Evolutionary conservation across 352 stramenopile species (phyloP).

Genomic region (Pseudoperonospora humuli): DNA sequence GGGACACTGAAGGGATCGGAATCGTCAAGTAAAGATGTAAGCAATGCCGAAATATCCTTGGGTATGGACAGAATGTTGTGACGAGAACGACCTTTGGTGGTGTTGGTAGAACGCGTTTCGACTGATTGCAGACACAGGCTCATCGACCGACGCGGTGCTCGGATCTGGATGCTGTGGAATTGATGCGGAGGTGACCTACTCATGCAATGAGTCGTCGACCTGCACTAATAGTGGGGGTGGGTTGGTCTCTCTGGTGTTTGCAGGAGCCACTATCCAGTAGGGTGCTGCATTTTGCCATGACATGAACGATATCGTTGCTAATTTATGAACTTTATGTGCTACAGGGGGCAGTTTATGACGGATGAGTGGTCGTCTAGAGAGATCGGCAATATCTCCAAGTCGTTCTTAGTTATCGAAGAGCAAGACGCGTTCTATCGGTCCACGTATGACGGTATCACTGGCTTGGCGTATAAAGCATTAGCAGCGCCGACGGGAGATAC

Average conservation of each 20-base stretch:
- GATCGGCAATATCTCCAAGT: constrained; percentile 46
- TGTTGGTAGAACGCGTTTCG: constrained; percentile 53
- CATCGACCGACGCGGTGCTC: constrained; percentile 73
- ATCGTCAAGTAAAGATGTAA: constrained; percentile 21
- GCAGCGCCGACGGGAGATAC: constrained; percentile 34
- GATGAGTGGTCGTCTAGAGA: constrained; percentile 58
- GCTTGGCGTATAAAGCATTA: constrained; percentile 53
- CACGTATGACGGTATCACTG: constrained; percentile 74
- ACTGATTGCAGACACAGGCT: constrained; percentile 76
- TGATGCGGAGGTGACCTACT: constrained; percentile 44
- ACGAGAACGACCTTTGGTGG: background rate
- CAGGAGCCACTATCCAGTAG: constrained; percentile 58
- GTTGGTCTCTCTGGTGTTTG: constrained; percentile 39
- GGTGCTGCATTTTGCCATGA: constrained; percentile 5
- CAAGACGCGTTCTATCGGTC: constrained; percentile 69
- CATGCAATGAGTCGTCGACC: constrained; percentile 55
- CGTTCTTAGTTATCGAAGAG: constrained; percentile 66
- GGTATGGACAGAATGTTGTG: background rate
- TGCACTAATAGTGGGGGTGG: constrained; percentile 27
- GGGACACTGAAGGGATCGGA: constrained; percentile 19
- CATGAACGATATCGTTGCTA: background rate
- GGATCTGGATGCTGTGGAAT: constrained; percentile 49
- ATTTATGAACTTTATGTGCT: constrained; percentile 2
- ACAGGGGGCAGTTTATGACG: constrained; percentile 58
- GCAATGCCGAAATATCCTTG: background rate